These are phyloP conservation scores for Candida lessepsii DNA, from an alignment of 805 yeast species.

Conservation along the genomic window DNA sequence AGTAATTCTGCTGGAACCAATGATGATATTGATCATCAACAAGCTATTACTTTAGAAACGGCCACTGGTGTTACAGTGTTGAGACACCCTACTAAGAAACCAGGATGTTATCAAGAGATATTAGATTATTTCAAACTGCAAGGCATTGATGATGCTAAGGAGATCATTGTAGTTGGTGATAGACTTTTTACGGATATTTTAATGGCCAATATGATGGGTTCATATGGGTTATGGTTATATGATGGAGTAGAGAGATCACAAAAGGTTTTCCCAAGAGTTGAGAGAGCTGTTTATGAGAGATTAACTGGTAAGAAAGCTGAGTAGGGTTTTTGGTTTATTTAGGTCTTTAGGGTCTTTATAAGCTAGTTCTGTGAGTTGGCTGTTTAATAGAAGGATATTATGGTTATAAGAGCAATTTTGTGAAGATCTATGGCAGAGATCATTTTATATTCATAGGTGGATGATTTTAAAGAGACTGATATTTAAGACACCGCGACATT, in stretches of 20 bases:
- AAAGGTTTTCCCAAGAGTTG: slow-evolving; percentile 51
- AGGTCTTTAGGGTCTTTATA: too few relatives aligned
- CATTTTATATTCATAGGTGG: too few relatives aligned
- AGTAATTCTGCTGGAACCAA: slow-evolving; percentile 92
- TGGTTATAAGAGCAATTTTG: too few relatives aligned
- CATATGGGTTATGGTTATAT: slow-evolving; percentile 78
- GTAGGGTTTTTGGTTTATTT: too few relatives aligned
- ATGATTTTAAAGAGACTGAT: too few relatives aligned
- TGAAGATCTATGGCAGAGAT: too few relatives aligned
- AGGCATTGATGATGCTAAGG: slow-evolving; percentile 48
- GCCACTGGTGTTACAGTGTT: slow-evolving; percentile 69
- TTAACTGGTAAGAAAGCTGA: slow-evolving; percentile 11
- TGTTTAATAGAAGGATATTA: too few relatives aligned
- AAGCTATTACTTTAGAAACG: slow-evolving; percentile 62
- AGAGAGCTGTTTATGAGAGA: slow-evolving; percentile 38
- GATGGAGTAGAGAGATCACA: slow-evolving; percentile 67
- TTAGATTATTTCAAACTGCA: slow-evolving; percentile 53
- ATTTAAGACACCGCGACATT: too few relatives aligned
- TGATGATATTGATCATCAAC: slow-evolving; percentile 59
- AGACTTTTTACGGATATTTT: slow-evolving; percentile 86
- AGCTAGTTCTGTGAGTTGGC: too few relatives aligned
- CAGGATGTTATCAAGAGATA: slow-evolving; percentile 75
- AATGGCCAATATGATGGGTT: slow-evolving; percentile 93
- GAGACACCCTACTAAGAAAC: slow-evolving; percentile 73
- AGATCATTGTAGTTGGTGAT: slow-evolving; percentile 88